Conservation (phyloP, 495 filamentous ascomycete genomes). For the Recurvomyces mirabilis region DNA sequence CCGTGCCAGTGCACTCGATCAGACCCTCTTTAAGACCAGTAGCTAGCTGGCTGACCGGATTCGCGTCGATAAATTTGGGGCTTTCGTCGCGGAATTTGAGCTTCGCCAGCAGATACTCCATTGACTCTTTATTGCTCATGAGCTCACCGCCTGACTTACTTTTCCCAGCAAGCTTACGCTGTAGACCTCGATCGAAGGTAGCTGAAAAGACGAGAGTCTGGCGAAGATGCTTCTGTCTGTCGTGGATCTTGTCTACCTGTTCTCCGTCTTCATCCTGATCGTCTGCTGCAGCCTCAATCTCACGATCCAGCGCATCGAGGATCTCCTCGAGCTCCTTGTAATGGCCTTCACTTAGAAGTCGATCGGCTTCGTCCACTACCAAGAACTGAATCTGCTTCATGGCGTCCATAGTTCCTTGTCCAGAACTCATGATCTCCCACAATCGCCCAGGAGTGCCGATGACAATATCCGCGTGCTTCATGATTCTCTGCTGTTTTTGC, state of each 20-base stretch:
- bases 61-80: slow-evolving; percentile 86
- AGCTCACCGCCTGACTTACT: slow-evolving; percentile 45
- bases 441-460: slow-evolving; percentile 84
- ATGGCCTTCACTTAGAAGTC: slow-evolving; percentile 81
- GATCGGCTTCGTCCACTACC: slow-evolving; percentile 89
- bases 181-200: slow-evolving; percentile 81
- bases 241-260: neutral
- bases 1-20: slow-evolving; percentile 79
- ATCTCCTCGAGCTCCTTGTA: slow-evolving; percentile 91
- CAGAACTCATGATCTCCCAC: slow-evolving; percentile 80
- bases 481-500: slow-evolving; percentile 79
- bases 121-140: slow-evolving; percentile 62
- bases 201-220: slow-evolving; percentile 96
- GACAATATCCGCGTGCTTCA: slow-evolving; percentile 69
- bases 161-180: slow-evolving; percentile 80
- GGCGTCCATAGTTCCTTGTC: slow-evolving; percentile 46
- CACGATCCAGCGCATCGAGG: slow-evolving; percentile 56
- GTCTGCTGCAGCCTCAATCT: slow-evolving; percentile 34
- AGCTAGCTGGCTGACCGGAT: slow-evolving; percentile 79
- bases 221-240: no score
- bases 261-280: slow-evolving; percentile 8
- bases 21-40: slow-evolving; percentile 76
- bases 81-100: slow-evolving; percentile 69
- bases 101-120: slow-evolving; percentile 85
- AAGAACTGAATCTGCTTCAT: slow-evolving; percentile 66